Conservation (phyloP, 2,329 filamentous ascomycete species). For the Colletotrichum tabaci region DNA sequence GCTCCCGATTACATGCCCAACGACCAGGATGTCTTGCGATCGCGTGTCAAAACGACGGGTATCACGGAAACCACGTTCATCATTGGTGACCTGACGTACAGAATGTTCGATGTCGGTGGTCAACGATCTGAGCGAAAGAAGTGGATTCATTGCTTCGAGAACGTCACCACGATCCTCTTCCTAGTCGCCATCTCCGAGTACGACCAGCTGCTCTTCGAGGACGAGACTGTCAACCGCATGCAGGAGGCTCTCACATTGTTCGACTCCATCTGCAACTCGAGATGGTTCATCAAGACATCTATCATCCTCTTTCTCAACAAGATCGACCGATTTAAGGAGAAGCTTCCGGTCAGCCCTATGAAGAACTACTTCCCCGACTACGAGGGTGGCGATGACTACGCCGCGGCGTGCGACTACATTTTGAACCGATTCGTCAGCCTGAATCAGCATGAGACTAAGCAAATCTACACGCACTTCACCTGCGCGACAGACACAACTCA, state of each 20-base stretch:
- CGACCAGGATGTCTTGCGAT: constrained; percentile 94
- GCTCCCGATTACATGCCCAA: constrained; percentile 94
- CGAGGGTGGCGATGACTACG: constrained; percentile 96
- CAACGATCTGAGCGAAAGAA: constrained; percentile 98
- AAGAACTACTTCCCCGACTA: constrained; percentile 92
- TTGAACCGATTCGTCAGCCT: constrained; percentile 98
- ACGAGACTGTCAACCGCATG: constrained; percentile 97
- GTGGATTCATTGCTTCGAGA: constrained; percentile 99
- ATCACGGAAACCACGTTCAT: constrained; percentile 98
- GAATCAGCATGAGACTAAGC: constrained; percentile 99
- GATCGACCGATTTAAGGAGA: constrained; percentile 91
- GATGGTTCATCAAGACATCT: constrained; percentile 92
- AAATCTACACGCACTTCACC: constrained; percentile 99
- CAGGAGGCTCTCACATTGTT: constrained; percentile 90
- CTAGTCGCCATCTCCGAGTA: constrained; percentile 97
- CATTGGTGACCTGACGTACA: constrained; percentile 93
- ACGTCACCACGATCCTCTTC: constrained; percentile 97
- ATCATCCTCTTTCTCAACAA: constrained; percentile 94
- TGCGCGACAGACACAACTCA: constrained; percentile 99
- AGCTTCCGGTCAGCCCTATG: constrained; percentile 86
- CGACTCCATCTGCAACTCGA: constrained; percentile 89
- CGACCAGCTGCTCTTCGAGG: constrained; percentile 95
- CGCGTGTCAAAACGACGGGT: constrained; percentile 97
- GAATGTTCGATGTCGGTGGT: constrained; percentile 98
- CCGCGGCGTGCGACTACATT: constrained; percentile 97